Evolutionary conservation across 208 protist genomes (phyloP), one percentile per base, ranked within the genome.

Genomic region (Zelonia costaricensis): DNA sequence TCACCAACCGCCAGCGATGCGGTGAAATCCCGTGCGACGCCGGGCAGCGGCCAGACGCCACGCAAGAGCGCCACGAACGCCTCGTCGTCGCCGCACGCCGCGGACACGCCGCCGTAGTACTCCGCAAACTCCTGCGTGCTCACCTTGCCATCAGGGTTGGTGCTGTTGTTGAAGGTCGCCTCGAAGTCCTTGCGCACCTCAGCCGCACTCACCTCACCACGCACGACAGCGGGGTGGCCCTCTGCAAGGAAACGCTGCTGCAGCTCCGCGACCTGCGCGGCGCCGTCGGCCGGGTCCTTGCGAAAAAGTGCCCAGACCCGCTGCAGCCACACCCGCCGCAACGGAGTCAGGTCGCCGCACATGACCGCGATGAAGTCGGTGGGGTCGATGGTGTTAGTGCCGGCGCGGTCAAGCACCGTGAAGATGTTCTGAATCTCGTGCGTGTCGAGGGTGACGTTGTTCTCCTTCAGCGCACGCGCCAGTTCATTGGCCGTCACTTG

Each of bases 121-220:
- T 96, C 71, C 57, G 85, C 67, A 43, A 94, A 94, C 67, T 96
- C 91, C 55, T 94, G 83, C 44, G 62, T 65, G 20, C 78, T 88
- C 22, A 96, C 64, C 18, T 62, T 44, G 13, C 91, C 88, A 48
- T 87, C 79, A 3, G 91, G 87, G 61, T 96, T 96, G 0, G 91
- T 94, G 10, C n/a, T 59, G n/a, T 56, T 68, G 75, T 82, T 92
- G 54, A 96, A 96, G 3, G 80, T 80, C 0, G 67, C 20, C 22
- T 65, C 46, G 55, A 96, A 91, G 43, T 92, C 83, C 16, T 60
- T 25, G 25, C 53, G 45, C 15, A 92, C 70, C 3, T 89, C 77
- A 7, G 44, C 62, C 10, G 76, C 80, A 3, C 62, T 70, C 16
- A 55, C 12, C 30, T 72, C 63, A 3, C 75, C 75, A 18, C 52